Evolutionary conservation across 208 protist genomes (phyloP).

Genomic region (Kentomonas sorsogonicus): DNA sequence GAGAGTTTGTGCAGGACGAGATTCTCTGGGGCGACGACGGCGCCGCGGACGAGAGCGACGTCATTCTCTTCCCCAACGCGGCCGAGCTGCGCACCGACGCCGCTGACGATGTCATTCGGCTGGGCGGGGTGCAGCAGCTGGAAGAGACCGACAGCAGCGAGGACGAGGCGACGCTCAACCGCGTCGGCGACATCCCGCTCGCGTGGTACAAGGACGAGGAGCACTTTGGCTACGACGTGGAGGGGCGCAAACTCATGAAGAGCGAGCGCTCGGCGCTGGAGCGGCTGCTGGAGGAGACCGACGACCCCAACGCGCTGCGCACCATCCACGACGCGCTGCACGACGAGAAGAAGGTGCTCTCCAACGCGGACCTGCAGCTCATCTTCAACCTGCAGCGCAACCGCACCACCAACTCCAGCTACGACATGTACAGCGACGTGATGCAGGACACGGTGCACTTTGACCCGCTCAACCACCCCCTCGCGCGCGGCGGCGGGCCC

Average conservation of each 20-base stretch:
- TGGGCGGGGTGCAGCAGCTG: slow-evolving; percentile 70
- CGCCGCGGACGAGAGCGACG: slow-evolving; percentile 24
- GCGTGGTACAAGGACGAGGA: slow-evolving; percentile 94
- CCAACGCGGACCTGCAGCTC: slow-evolving; percentile 87
- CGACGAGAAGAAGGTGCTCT: slow-evolving; percentile 85
- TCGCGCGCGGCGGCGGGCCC: slow-evolving; percentile 75
- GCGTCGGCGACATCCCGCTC: slow-evolving; percentile 90
- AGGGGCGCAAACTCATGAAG: slow-evolving; percentile 90
- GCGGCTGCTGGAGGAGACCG: slow-evolving; percentile 85
- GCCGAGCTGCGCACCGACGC: slow-evolving; percentile 40
- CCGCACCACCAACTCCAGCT: slow-evolving; percentile 78
- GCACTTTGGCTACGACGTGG: slow-evolving; percentile 91
- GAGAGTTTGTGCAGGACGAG: slow-evolving; percentile 32
- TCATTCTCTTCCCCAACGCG: slow-evolving; percentile 81
- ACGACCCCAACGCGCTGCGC: slow-evolving; percentile 88
- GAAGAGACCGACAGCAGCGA: slow-evolving; percentile 89
- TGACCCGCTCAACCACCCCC: slow-evolving; percentile 88
- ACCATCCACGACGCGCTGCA: slow-evolving; percentile 91
- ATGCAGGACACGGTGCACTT: slow-evolving; percentile 80
- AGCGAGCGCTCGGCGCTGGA: slow-evolving; percentile 81
- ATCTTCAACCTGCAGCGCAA: slow-evolving; percentile 93
- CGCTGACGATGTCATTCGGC: slow-evolving; percentile 35
- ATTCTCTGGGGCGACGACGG: slow-evolving; percentile 66
- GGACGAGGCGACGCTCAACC: slow-evolving; percentile 86
- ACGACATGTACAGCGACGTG: slow-evolving; percentile 88